Conservation (phyloP, 805 yeast species). For the Starmerella khaoyaiensis region DNA sequence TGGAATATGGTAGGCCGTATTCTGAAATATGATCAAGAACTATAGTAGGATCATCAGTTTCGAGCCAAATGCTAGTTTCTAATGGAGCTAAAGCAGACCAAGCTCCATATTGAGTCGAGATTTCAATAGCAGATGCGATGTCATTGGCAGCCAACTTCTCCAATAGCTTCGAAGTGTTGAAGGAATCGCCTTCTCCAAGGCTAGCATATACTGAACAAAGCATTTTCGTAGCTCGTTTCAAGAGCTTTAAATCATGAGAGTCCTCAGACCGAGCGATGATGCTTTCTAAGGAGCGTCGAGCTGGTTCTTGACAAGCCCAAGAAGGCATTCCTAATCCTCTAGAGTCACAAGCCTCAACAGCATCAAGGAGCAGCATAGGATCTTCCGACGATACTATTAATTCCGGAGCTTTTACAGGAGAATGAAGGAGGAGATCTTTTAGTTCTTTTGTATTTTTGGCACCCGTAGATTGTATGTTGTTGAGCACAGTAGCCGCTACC, state of each 20-base stretch:
- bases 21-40: conserved; percentile 4
- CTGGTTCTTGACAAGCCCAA: conserved; percentile 6
- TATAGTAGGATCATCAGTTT: background rate
- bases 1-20: conserved; percentile 5
- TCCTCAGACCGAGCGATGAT: conserved; percentile 17
- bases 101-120: conserved; percentile 58
- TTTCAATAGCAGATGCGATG: conserved; percentile 36
- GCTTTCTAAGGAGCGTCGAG: conserved; percentile 7
- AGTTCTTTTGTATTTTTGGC: too few species aligned
- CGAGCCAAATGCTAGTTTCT: conserved; percentile 34
- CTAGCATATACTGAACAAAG: conserved; percentile 30
- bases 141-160: conserved; percentile 33
- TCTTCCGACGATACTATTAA: too few species aligned
- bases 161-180: conserved; percentile 29
- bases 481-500: conserved; percentile 10
- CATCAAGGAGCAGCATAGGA: background rate
- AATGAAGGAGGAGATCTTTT: too few species aligned
- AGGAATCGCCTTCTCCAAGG: conserved; percentile 9
- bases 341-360: conserved; percentile 3
- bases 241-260: conserved; percentile 17
- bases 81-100: conserved; percentile 48
- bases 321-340: conserved; percentile 5
- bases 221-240: conserved; percentile 32
- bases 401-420: too few species aligned
- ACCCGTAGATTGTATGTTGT: background rate